Evolutionary conservation across 495 filamentous ascomycete genomes (phyloP).

Genomic region (Talaromyces wortmannii): DNA sequence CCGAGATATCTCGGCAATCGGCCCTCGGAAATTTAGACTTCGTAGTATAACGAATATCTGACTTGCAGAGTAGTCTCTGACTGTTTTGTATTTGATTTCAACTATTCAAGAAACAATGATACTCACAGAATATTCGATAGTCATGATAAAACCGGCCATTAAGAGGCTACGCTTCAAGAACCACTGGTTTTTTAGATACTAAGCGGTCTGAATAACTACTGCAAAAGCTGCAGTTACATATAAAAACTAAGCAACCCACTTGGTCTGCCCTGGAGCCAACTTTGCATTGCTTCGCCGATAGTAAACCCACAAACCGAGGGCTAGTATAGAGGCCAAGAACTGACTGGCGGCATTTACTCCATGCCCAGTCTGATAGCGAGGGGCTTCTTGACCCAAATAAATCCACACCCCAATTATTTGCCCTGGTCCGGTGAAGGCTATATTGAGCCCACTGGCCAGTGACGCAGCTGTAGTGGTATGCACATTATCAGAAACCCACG

Average conservation of each 20-base stretch:
- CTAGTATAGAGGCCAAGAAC: not conserved
- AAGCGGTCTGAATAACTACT: no score
- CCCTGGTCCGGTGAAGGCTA: not conserved
- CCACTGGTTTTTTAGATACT: no score
- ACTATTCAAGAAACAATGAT: no score
- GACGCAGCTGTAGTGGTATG: not conserved
- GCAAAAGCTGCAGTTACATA: no score
- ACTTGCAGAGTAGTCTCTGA: no score
- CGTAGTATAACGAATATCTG: no score
- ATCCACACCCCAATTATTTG: slow-evolving; percentile 1
- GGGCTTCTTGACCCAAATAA: not conserved
- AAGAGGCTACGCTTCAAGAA: no score
- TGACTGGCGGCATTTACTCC: not conserved
- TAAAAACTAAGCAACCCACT: not conserved
- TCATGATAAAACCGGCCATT: no score
- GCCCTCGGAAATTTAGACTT: no score
- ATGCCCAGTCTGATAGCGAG: not conserved
- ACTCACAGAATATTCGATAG: no score
- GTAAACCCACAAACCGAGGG: not conserved
- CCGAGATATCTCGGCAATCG: no score
- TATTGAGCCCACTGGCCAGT: not conserved
- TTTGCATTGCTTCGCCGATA: not conserved
- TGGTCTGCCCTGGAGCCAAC: not conserved
- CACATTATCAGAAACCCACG: not conserved
- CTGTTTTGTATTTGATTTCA: no score